Base-by-base conservation (phyloP, 108 stramenopile genomes). In the Cyclostephanos tholiformis region DNA sequence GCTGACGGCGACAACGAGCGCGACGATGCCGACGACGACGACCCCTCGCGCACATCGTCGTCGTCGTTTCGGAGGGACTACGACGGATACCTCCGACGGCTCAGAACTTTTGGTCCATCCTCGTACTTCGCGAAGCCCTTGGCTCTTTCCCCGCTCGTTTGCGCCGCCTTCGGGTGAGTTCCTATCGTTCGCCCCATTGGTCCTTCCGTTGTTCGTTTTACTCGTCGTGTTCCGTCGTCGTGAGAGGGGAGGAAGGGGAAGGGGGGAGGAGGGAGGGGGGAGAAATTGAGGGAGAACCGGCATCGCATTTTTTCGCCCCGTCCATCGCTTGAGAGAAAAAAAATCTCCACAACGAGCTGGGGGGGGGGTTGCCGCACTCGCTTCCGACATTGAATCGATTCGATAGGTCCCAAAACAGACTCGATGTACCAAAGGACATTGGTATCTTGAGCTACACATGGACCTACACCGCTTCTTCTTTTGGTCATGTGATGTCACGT, bases 111-210 rank as follows among this genome's bases (percentile, higher is more conserved):
- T 60, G 39, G 66, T 16, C 59, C 85, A 16, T 58, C 67, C 13
- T 83, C 81, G 0, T 90, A 90, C 55, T 90, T 84, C 63, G 89
- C 87, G 43, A 90, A 90, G 58, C 89, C 89, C 1, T 29, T 73
- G 44, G 75, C 71, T 39, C 49, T 90, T 50, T 90, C 89, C 26
- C 89, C 89, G 51, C 65, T 90, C 6, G 51, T 86, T n/a, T 87
- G 85, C 58, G 83, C 89, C 13, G 74, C 84, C 65, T 85, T 87
- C 61, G 89, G 89, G 89, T 90, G 70, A 76, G 89, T 81, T 12
- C 27, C 59, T 36, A 9, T 67, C 67, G 0, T 14, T 22, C 36
- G 7, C 56, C 22, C 26, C 39, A 0, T 17, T 23, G 5, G 26
- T 25, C 7, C 17, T 67, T 30, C 23, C 22, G 22, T 51, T 67